These are phyloP conservation scores for Phaeosphaeriaceae sp. DNA, from an alignment of 2,329 filamentous ascomycete genomes.

Conservation along the genomic window DNA sequence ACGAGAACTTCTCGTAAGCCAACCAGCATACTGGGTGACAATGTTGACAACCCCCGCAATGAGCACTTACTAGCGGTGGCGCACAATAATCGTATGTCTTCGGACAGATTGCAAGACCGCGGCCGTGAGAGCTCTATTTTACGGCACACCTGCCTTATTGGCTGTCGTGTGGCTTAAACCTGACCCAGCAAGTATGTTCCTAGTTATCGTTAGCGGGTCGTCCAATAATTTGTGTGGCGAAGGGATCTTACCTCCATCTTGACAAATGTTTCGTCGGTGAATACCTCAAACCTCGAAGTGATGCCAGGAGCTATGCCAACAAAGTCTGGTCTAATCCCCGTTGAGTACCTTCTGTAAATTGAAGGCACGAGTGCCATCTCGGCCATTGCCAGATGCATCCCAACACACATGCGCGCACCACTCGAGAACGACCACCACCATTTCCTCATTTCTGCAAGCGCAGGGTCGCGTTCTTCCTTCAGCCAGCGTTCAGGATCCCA, in stretches of 20 bases:
- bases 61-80: not conserved
- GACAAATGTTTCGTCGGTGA: conserved; percentile 44
- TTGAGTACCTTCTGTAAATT: conserved; percentile 51
- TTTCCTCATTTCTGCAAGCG: conserved; percentile 37
- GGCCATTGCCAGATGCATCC: conserved; percentile 53
- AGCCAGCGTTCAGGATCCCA: conserved; percentile 48
- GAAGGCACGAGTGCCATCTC: conserved; percentile 58
- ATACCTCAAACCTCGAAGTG: conserved; percentile 53
- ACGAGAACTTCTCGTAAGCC: not conserved
- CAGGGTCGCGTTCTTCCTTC: conserved; percentile 1
- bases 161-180: conserved; percentile 2
- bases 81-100: not conserved
- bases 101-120: not conserved
- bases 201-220: not conserved
- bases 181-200: conserved; percentile 13
- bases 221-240: not conserved
- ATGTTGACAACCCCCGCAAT: not conserved
- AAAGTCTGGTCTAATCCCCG: conserved; percentile 35
- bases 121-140: not conserved
- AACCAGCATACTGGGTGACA: no score
- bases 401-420: conserved; percentile 52
- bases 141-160: not conserved
- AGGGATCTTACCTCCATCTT: conserved; percentile 18
- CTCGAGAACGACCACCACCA: conserved; percentile 52
- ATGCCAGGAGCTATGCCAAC: conserved; percentile 48